Conservation (phyloP, 2,329 filamentous ascomycete genomes). For the Shiraia bambusicola region DNA sequence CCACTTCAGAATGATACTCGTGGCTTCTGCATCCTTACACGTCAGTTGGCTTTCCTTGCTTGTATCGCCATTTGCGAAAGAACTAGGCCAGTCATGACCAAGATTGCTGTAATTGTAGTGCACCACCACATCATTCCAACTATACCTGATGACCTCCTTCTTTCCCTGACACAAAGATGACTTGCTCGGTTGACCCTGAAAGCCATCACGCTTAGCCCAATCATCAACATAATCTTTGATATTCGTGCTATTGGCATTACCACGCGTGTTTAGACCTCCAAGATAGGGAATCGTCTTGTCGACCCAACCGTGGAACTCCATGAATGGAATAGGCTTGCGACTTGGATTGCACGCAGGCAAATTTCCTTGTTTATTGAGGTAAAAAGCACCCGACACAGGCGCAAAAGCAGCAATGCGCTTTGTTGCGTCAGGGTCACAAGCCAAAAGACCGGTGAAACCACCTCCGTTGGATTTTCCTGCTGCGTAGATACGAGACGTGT, state of each 20-base stretch:
- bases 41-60: slow-evolving; percentile 18
- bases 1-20: slow-evolving; percentile 36
- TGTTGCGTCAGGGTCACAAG: slow-evolving; percentile 49
- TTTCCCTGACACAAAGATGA: slow-evolving; percentile 36
- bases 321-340: slow-evolving; percentile 40
- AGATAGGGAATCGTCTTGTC: slow-evolving; percentile 47
- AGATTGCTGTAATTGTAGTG: slow-evolving; percentile 45
- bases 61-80: slow-evolving; percentile 31
- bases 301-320: slow-evolving; percentile 49
- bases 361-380: slow-evolving; percentile 33
- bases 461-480: slow-evolving; percentile 59
- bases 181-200: slow-evolving; percentile 26
- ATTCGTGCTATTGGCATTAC: slow-evolving; percentile 20
- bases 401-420: slow-evolving; percentile 54
- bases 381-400: slow-evolving; percentile 51
- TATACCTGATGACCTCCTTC: slow-evolving; percentile 27
- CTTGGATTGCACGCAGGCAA: slow-evolving; percentile 30
- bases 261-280: slow-evolving; percentile 34
- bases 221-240: slow-evolving; percentile 37
- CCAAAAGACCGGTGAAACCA: slow-evolving; percentile 52
- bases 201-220: slow-evolving; percentile 43
- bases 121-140: slow-evolving; percentile 35
- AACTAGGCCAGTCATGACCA: slow-evolving; percentile 47
- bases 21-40: slow-evolving; percentile 34
- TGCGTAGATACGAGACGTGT: slow-evolving; percentile 48